A percentile compares a stretch with the other conserved stretches of the same genome.
Evolutionary conservation across 768 basidiomycete species (phyloP).

Genomic region (Lactifluus subvellereus): DNA sequence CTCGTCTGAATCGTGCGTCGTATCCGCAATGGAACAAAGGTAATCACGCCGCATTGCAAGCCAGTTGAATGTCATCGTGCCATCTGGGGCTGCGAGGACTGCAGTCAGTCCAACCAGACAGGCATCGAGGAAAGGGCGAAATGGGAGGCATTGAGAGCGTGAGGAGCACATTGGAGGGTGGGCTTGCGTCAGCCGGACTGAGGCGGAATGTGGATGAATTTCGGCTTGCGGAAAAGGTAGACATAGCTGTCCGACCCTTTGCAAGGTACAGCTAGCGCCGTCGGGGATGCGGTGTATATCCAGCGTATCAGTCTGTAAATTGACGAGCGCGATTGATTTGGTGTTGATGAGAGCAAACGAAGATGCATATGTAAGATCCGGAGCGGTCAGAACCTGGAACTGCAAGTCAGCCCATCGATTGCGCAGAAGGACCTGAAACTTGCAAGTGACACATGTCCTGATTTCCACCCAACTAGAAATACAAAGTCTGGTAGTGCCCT

Average conservation of each 20-base stretch:
- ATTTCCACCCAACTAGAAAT: constrained; percentile 15
- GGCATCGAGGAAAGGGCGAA: constrained; percentile 11
- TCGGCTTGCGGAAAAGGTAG: constrained; percentile 2
- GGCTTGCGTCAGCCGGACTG: constrained; percentile 5
- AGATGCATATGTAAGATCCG: constrained; percentile 18
- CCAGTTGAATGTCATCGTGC: constrained; percentile 2
- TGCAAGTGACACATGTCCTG: constrained; percentile 7
- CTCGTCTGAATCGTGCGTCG: not conserved
- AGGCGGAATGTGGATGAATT: not conserved
- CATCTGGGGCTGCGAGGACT: not conserved
- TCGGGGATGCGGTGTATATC: constrained; percentile 11
- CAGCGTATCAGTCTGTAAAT: constrained; percentile 5
- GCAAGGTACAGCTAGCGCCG: not conserved
- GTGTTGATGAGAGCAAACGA: constrained; percentile 18
- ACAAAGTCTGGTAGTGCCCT: constrained; percentile 13
- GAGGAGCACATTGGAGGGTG: not conserved
- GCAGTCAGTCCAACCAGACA: constrained; percentile 13
- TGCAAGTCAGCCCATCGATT: not conserved
- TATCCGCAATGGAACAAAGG: constrained; percentile 2
- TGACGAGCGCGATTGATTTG: constrained; percentile 7
- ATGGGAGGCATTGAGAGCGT: constrained; percentile 12
- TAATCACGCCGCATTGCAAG: constrained; percentile 10
- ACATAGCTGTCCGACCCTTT: constrained; percentile 3
- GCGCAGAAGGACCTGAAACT: not conserved
- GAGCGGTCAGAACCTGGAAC: constrained; percentile 9